These are phyloP conservation scores for Skeletonema costatum DNA, from an alignment of 108 stramenopile species.

Conservation along the genomic window DNA sequence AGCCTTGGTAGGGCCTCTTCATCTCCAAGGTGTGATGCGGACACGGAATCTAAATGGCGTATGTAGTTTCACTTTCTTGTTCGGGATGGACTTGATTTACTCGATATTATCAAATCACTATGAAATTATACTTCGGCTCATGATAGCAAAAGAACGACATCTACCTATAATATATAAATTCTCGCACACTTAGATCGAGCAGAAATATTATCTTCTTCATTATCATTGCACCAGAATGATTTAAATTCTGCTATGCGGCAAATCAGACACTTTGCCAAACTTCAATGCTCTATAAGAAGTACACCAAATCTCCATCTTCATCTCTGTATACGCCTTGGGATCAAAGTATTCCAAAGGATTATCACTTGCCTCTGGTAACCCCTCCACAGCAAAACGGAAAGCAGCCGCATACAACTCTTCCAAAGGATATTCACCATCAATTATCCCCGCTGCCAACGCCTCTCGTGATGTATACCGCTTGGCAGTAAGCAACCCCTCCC, in stretches of 20 bases:
- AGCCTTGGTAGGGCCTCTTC: no score
- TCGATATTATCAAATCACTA: no score
- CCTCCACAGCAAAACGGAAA: constrained; percentile 37
- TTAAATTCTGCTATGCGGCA: constrained; percentile 54
- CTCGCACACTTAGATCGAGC: no score
- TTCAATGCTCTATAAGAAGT: constrained; percentile 60
- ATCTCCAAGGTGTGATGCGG: no score
- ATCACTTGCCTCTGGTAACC: constrained; percentile 38
- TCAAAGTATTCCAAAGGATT: constrained; percentile 46
- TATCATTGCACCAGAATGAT: not conserved
- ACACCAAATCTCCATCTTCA: constrained; percentile 61
- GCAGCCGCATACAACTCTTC: constrained; percentile 31
- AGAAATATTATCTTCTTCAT: no score
- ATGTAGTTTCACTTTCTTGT: no score
- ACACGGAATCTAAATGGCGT: no score
- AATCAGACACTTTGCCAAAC: constrained; percentile 35
- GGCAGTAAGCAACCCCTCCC: constrained; percentile 53
- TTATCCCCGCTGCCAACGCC: constrained; percentile 37
- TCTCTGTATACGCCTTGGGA: constrained; percentile 40
- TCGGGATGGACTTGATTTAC: no score
- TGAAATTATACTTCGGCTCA: no score
- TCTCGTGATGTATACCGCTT: constrained; percentile 47
- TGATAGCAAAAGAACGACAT: no score
- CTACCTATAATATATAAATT: no score
- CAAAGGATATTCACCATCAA: constrained; percentile 44